A percentile compares a stretch with the other conserved stretches of the same genome.
Evolutionary conservation across 1,284 basidiomycete species (phyloP).

Genomic region (Ganoderma resinaceum): DNA sequence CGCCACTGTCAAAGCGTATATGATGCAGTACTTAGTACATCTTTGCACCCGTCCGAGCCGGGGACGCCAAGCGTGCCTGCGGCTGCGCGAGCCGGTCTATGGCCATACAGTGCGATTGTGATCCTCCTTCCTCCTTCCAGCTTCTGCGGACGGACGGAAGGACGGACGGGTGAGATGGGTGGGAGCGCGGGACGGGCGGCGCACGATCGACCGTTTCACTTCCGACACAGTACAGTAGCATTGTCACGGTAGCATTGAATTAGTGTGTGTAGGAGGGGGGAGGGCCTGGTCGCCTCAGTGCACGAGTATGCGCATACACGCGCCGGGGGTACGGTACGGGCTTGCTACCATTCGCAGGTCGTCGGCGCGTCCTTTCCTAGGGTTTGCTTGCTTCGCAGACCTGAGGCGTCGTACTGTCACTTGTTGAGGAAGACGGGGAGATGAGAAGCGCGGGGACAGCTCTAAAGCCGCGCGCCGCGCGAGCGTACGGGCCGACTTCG

Average conservation of each 20-base stretch:
- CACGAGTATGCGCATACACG: too few species aligned
- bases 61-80: neutral
- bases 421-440: neutral
- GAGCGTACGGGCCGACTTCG: neutral
- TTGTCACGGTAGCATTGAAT: slow-evolving; percentile 1
- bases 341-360: neutral
- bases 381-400: neutral
- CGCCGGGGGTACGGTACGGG: neutral
- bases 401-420: neutral
- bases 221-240: too few species aligned
- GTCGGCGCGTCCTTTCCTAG: neutral
- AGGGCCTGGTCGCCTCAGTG: too few species aligned
- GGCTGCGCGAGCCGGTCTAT: slow-evolving; percentile 8
- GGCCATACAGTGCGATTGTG: too few species aligned
- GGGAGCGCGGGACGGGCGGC: neutral
- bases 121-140: neutral
- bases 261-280: neutral
- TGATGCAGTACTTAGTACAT: too few species aligned
- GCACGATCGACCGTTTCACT: too few species aligned
- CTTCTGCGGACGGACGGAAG: neutral
- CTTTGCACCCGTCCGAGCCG: neutral
- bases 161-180: too few species aligned
- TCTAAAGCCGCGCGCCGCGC: neutral
- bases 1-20: neutral
- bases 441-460: neutral